Base-by-base conservation (phyloP, 768 basidiomycete genomes). In the Pulveroboletus sp. region DNA sequence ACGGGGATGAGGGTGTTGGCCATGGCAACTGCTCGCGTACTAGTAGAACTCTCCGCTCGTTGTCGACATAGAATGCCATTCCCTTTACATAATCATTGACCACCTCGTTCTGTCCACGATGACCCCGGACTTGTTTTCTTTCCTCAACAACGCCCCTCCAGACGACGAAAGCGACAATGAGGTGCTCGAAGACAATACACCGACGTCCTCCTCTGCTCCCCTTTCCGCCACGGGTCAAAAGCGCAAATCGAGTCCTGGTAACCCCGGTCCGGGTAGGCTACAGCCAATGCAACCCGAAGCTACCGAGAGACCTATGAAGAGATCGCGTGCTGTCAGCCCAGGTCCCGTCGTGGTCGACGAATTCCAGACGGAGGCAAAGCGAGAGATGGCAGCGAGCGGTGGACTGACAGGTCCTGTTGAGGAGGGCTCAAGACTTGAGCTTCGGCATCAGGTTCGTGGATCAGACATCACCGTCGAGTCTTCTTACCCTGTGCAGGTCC, bases 331-430 rank as follows among this genome's bases (percentile, higher is more conserved):
- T n/a, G 74, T 73, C 0, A 77, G 83, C 3, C 83, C 85, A 5
- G 76, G 78, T 45, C 89, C 93, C 8, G 76, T 91, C 0, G 84
- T 92, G 7, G 78, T 95, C 11, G 95, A 98, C 69, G 93, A 95
- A 55, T 93, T 97, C 63, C 91, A 94, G 70, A 92, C 88, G 1
- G 91, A 94, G 60, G 93, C 90, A 1, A 92, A 90, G 67, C 82
- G 93, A 40, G 93, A 96, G 66, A 83, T 97, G 49, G 87, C 85
- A 19, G 89, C 88, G 2, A 91, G 86, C 58, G 89, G 89, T 40
- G 94, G 94, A 6, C 70, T 98, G 58, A 89, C 85, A 9, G 90
- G 85, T 11, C 73, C 71, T n/a, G 77, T 79, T 5, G 85, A 86
- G 53, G 73, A 78, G 34, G 85, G 83, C 22, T 78, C 83, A 27